A percentile compares a stretch with the other conserved stretches of the same genome.
phyloP scores from a whole-genome alignment of 768 basidiomycete genomes.

The Mycena epipterygia region DNA sequence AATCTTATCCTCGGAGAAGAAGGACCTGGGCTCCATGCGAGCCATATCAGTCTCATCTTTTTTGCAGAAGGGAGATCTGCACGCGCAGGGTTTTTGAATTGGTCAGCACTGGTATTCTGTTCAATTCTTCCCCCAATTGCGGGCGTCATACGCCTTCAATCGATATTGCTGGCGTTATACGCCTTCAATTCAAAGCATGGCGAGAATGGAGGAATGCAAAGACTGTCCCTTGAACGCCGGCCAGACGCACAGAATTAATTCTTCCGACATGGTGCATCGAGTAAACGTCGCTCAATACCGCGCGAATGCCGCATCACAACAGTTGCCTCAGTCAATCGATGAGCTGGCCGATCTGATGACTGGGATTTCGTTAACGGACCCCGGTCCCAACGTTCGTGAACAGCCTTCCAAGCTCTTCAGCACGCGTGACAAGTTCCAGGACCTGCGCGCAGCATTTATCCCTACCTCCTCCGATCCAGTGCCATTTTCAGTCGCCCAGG shows the following conservation, averaged over 20 bases:
- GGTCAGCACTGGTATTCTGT: no score
- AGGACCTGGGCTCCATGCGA: no score
- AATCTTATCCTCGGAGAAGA: no score
- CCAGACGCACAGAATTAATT: background rate
- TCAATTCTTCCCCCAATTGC: no score
- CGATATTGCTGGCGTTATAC: background rate
- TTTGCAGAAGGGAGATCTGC: no score
- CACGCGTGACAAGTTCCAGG: constrained; percentile 19
- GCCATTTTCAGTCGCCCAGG: background rate
- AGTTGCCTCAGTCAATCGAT: no score
- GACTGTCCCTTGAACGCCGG: constrained; percentile 5
- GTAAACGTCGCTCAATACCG: constrained; percentile 1
- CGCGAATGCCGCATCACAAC: no score
- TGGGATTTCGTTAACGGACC: constrained; percentile 5
- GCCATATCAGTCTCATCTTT: no score
- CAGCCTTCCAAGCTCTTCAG: constrained; percentile 27
- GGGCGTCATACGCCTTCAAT: no score
- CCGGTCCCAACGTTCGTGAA: constrained; percentile 11
- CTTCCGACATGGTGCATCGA: background rate
- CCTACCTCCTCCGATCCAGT: background rate
- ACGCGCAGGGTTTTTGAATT: no score
- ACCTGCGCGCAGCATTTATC: background rate
- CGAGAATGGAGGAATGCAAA: background rate
- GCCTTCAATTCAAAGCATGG: constrained; percentile 3
- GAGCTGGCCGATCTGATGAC: constrained; percentile 12